Base-by-base conservation (phyloP, 1,284 basidiomycete species). In the Heliocybe sulcata region DNA sequence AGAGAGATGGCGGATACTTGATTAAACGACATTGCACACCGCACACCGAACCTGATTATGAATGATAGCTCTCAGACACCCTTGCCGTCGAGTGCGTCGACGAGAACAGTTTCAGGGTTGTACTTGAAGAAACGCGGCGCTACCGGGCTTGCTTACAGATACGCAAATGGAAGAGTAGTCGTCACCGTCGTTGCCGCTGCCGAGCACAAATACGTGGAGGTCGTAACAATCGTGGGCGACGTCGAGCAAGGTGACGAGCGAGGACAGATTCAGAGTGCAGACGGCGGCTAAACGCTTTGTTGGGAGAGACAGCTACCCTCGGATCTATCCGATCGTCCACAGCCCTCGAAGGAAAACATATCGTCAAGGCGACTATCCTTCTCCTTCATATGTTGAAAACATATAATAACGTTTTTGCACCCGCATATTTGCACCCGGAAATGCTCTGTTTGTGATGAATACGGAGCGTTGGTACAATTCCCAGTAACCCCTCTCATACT, bases 1-100 rank as follows among this genome's bases (percentile, higher is more conserved):
- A 82, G 67, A 54, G 77, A 77, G 38, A 73, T 68, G 45, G 76
- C 67, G 42, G 77, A 68, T 52, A 78, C 71, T 54, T 74, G 74
- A 61, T 77, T 77, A 67, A 72, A 80, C 51, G 77, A 70, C 76
- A 79, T 79, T 38, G 59, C 59, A 58, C 20, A 29, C 22, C 12
- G 47, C 27, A 4, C 11, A 49, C 20, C 11, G 29, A 19, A 35
- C 29, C 29, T 29, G 33, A 47, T 25, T 19, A 47, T 16, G 25
- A 10, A 25, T 16, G 48, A 48, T 35, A 56, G 51, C 42, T 27
- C 54, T 51, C 35, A 31, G 51, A 23, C 51, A 9, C 29, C 12
- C 29, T 4, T 31, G 10, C 20, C 22, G 22, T 14, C 27, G 51
- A 38, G 12, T 14, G 20, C 10, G 27, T 9, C 22, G 22, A 23